Conservation (phyloP, 495 filamentous ascomycete species). For the Aspergillus diversus region DNA sequence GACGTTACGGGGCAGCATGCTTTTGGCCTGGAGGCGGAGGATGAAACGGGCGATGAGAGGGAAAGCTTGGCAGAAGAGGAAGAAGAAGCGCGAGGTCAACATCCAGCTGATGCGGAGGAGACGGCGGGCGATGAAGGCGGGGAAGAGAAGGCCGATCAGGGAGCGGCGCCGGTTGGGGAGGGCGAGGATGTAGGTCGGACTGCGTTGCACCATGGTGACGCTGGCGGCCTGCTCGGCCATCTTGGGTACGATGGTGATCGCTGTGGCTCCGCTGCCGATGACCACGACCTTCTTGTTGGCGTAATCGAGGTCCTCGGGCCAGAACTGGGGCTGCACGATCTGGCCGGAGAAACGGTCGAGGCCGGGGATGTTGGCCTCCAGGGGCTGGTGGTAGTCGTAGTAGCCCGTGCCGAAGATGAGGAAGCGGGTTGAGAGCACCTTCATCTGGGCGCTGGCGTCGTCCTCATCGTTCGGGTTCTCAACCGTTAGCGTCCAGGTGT, state of each 20-base stretch:
- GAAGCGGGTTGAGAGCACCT: constrained; percentile 55
- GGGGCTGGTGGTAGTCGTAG: constrained; percentile 66
- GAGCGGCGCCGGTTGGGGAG: constrained; percentile 45
- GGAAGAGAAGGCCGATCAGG: constrained; percentile 44
- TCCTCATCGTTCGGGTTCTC: constrained; percentile 37
- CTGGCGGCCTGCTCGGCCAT: constrained; percentile 47
- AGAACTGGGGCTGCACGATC: constrained; percentile 56
- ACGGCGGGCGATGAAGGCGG: constrained; percentile 35
- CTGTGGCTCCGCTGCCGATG: constrained; percentile 60
- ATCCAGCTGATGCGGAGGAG: constrained; percentile 53
- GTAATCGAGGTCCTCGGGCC: constrained; percentile 55
- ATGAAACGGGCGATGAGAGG: constrained; percentile 53
- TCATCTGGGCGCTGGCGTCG: constrained; percentile 37
- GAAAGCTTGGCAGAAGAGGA: constrained; percentile 58
- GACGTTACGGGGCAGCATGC: constrained; percentile 58
- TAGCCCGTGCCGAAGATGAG: constrained; percentile 65
- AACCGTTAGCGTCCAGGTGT: constrained; percentile 64
- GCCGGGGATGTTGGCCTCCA: constrained; percentile 51
- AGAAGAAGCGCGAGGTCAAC: constrained; percentile 49
- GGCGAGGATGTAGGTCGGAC: constrained; percentile 62
- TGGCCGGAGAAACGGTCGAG: constrained; percentile 46
- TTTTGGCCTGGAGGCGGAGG: constrained; percentile 43
- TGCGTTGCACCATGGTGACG: constrained; percentile 61
- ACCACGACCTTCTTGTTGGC: constrained; percentile 57
- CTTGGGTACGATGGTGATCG: constrained; percentile 56